Base-by-base conservation (phyloP, 352 stramenopile genomes). In the Globisporangium echinulatum region DNA sequence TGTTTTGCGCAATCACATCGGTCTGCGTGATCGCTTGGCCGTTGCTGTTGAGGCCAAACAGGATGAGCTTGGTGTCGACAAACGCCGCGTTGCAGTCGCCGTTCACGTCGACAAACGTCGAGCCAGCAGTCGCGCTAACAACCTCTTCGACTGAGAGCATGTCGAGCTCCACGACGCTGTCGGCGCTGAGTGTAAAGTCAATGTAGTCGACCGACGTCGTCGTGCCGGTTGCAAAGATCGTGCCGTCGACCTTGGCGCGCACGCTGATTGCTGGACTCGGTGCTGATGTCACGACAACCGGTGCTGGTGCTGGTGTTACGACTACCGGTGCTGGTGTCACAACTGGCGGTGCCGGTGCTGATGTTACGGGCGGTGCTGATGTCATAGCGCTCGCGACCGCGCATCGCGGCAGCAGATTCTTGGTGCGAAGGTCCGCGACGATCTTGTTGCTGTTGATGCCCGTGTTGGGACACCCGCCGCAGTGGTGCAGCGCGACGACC, bases 401-500 rank as follows among this genome's bases (percentile, higher is more conserved):
- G 54, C 70, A 70, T 0, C 68, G 68, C 0, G 79, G 77, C 5
- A 90, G 60, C 14, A 87, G 58, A 49, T 75, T 72, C 13, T 61
- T 60, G 2, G 55, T 25, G 11, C 59, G 77, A 61, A 93, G 64
- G 44, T 90, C 68, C 11, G 64, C 64, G 9, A 89, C 52, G 53
- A 93, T 76, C 49, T 80, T 79, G 55, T 87, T 64, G 48, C 63
- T 78, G 62, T 88, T 89, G 55, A 92, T 81, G 9, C 77, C 80
- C 2, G 77, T 87, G 56, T 93, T 93, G 4, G 75, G 78, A 37
- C 83, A 93, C 1, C 81, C 81, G 1, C 83, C 83, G 52, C 83
- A 93, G 60, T 91, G 82, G 57, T 91, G 83, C 4, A 93, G 66
- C 5, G 66, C 83, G 25, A 90, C 63, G 4, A 93, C 83, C 2